Conservation (phyloP, 177 flowering plant species). For the Vitis hybrid region DNA sequence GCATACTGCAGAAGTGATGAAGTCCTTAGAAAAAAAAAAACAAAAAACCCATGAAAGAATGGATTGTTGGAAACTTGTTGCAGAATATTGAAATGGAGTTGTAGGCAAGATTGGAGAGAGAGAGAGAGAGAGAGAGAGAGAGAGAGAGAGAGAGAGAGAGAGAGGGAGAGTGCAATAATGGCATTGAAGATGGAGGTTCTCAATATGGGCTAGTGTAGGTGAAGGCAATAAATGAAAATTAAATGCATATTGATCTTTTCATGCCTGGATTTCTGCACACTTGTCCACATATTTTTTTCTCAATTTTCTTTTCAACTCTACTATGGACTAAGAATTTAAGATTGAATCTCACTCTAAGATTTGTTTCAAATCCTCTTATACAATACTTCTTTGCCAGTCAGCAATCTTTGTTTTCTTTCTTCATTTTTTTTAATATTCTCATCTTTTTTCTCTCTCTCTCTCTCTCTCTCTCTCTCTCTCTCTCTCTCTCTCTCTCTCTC, state of each 20-base stretch:
- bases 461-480: too few species aligned
- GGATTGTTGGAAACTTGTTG: background rate
- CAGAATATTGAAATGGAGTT: conserved; percentile 1
- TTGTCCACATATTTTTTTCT: conserved; percentile 9
- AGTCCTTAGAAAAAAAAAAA: too few species aligned
- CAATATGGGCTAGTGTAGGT: conserved; percentile 43
- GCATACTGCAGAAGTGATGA: background rate
- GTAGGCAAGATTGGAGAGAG: conserved; percentile 3
- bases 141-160: conserved; percentile 20
- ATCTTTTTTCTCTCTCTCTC: too few species aligned
- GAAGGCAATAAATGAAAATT: conserved; percentile 56
- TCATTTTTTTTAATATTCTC: too few species aligned
- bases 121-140: conserved; percentile 28
- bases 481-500: too few species aligned
- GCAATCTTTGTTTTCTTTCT: too few species aligned
- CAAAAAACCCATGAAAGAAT: background rate
- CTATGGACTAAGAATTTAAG: background rate
- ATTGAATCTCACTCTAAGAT: background rate
- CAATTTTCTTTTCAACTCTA: background rate
- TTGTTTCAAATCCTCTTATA: too few species aligned
- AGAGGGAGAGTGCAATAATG: conserved; percentile 33
- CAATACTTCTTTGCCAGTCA: too few species aligned
- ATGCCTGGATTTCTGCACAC: conserved; percentile 36
- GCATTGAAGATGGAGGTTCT: conserved; percentile 38
- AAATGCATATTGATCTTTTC: conserved; percentile 49